A percentile compares a stretch with the other conserved stretches of the same genome.
Conservation (phyloP, 2,329 filamentous ascomycete species). For the Lecanicillium sp. region DNA sequence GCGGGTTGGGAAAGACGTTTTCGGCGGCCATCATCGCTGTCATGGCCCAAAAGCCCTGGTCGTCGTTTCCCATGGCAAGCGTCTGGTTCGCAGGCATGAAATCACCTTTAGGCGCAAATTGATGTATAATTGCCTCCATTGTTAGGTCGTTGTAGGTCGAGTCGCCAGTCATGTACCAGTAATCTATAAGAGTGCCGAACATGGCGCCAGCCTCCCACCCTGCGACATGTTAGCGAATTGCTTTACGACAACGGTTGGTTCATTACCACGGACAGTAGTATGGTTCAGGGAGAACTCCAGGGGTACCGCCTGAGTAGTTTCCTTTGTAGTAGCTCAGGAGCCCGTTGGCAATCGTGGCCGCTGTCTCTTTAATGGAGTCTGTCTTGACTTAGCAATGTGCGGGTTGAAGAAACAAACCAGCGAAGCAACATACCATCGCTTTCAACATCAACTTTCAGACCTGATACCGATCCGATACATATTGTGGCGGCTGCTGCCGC, state of each 20-base stretch:
- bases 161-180: constrained; percentile 58
- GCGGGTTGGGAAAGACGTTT: constrained; percentile 59
- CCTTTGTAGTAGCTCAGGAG: constrained; percentile 45
- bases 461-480: neutral
- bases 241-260: no score
- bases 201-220: constrained; percentile 59
- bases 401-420: neutral
- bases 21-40: constrained; percentile 66
- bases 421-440: constrained; percentile 2
- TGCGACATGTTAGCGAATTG: constrained; percentile 13
- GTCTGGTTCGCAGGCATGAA: constrained; percentile 54
- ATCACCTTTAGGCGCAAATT: constrained; percentile 44
- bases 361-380: constrained; percentile 44
- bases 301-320: constrained; percentile 50
- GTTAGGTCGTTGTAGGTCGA: constrained; percentile 49
- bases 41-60: constrained; percentile 69
- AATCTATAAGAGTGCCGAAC: constrained; percentile 58
- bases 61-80: constrained; percentile 51
- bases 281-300: constrained; percentile 50
- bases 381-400: no score
- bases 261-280: constrained; percentile 49
- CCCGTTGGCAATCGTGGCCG: constrained; percentile 38
- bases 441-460: constrained; percentile 2
- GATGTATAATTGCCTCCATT: constrained; percentile 46
- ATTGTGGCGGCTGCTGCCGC: no score